Base-by-base conservation (phyloP, 768 basidiomycete genomes). In the Tylopilus balloui region DNA sequence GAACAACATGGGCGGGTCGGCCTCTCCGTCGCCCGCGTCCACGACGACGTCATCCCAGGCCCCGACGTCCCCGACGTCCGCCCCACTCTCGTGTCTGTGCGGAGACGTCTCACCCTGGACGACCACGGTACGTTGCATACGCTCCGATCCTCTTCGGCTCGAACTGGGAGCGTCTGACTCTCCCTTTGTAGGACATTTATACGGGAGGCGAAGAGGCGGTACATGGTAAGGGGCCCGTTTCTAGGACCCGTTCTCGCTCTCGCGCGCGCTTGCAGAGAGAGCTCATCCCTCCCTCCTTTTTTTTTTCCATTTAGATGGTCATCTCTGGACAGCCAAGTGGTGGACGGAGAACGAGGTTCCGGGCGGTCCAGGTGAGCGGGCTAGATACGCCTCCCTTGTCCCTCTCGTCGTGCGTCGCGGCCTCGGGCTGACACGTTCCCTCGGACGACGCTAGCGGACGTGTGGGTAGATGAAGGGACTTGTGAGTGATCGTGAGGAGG, bases 321-420 rank as follows among this genome's bases (percentile, higher is more conserved):
- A 73, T 52, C 64, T 79, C 13, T 80, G 78, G 78, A 73, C 67
- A 10, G 76, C 78, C 11, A 71, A 73, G 43, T 78, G 73, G 72
- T 80, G 79, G 78, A 70, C 68, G 15, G 59, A 74, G 55, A 67
- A 63, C 28, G 72, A 77, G 62, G 17, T 52, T 3, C 71, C 67
- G 6, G 63, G 64, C 15, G 66, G 65, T 51, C 15, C 38, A 40
- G 56, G 59, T 54, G 53, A n/a, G 60, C 20, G 2, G 21, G 13
- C 9, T 10, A 28, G 28, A 28, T 25, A 35, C 15, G 7, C n/a
- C 15, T 13, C 11, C 1, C 1, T 8, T 14, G 6, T 3, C 10
- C 3, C 13, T 20, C 15, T 19, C 13, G 3, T 31, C 14, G 20
- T 8, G 9, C 24, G n/a, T 46, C 20, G 12, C 12, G 20, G 32